Evolutionary conservation across 140 eudicot species (phyloP), one percentile per base, ranked within the genome.

Genomic region (Bidens hawaiensis): DNA sequence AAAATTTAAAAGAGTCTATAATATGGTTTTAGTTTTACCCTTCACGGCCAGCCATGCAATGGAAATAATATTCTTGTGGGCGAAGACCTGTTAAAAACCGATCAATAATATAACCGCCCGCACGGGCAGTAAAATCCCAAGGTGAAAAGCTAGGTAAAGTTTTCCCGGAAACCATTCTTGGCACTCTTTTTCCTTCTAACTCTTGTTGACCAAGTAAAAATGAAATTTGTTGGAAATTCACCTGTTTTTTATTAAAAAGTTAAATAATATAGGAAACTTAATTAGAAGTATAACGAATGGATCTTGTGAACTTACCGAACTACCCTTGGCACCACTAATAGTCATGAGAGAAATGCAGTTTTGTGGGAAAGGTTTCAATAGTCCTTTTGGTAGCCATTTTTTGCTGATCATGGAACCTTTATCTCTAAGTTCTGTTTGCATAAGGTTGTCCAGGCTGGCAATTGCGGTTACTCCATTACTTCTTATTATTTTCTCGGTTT

Each of bases 31-130:
- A 64, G 31, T 55, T 79, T 55, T 86, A 90, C 97, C 99, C 99
- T 79, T 93, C 99, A 45, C 96, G 96, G 54, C 99, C 99, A 75
- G 96, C 99, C 99, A 93, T 93, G 87, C 99, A 93, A 50, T 93
- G 99, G 65, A 93, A 93, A 73, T 88, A 93, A 52, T 88, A 93
- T 57, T 93, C 99, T 63, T 88, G 95, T 26, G 99, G 96, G 62
- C 94, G 95, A 55, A 91, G 96, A 18, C 98, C 98, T 31, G 87
- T 76, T 45, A 91, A 84, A 50, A 84, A 87, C 33, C 96, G 95
- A 78, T 93, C 99, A 75, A 78, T 82, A 74, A 93, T 88, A 65
- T 80, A 93, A 14, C 99, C 99, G 49, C 99, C 99, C 0, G 99
- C 89, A 30, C 99, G 78, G 58, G 99, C 73, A 50, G 99, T 78